Evolutionary conservation across 192 early-diverging fungal genomes (phyloP).

Genomic region (Backusella liffmaniae): DNA sequence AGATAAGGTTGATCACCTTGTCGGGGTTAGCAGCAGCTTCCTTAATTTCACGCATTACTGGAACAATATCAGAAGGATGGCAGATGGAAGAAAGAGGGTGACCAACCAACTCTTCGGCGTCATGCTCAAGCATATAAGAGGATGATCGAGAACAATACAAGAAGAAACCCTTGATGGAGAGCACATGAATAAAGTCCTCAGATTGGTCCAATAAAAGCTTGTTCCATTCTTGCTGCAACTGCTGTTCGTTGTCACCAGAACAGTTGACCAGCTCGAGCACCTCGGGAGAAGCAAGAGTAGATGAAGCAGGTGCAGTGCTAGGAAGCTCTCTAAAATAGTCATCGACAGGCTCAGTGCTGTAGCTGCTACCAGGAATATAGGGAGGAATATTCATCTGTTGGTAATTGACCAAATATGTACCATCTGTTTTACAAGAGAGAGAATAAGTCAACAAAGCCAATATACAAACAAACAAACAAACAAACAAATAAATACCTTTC

Average conservation of each 20-base stretch:
- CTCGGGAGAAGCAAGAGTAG: slow-evolving; percentile 31
- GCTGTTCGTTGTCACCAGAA: slow-evolving; percentile 12
- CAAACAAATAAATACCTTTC: slow-evolving; percentile 29
- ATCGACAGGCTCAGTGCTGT: slow-evolving; percentile 16
- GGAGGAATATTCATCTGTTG: slow-evolving; percentile 23
- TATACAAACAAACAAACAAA: neutral
- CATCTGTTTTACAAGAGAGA: slow-evolving; percentile 26
- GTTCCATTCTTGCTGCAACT: slow-evolving; percentile 28
- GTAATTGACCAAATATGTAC: slow-evolving; percentile 53
- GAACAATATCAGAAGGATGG: slow-evolving; percentile 63
- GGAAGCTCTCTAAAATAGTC: slow-evolving; percentile 39
- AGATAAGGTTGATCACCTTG: slow-evolving; percentile 51
- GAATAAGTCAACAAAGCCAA: neutral
- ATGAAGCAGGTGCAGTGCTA: neutral
- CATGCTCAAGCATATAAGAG: slow-evolving; percentile 50
- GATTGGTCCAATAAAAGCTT: slow-evolving; percentile 48
- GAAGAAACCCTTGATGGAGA: slow-evolving; percentile 66
- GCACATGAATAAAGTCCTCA: slow-evolving; percentile 58
- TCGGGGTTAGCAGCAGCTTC: slow-evolving; percentile 31
- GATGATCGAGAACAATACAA: slow-evolving; percentile 52
- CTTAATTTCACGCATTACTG: slow-evolving; percentile 65
- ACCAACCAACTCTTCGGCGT: slow-evolving; percentile 54
- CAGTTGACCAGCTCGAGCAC: slow-evolving; percentile 36
- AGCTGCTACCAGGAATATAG: neutral
- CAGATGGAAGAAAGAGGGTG: slow-evolving; percentile 54